Base-by-base conservation (phyloP, 345 rosid genomes). In the Litchi chinensis region DNA sequence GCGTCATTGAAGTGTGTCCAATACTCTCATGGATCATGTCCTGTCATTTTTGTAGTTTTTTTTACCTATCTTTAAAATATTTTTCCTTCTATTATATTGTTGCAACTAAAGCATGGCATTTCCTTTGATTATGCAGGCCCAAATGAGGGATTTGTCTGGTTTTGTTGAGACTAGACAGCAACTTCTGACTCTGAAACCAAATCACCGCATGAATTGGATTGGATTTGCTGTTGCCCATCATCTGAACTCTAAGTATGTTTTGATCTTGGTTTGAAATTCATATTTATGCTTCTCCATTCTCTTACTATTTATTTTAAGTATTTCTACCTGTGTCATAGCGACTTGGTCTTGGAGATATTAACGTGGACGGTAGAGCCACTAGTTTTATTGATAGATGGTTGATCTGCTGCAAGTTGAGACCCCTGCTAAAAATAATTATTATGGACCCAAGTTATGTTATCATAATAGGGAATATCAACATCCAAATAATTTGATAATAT, bases 181-280 rank as follows among this genome's bases (percentile, higher is more conserved):
- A 84, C 98, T 97, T 76, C 83, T 96, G 83, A 90, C 94, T 71
- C 80, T 97, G 83, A 97, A 97, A 82, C 98, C 99, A 77, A 97
- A 94, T 87, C 99, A 93, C 74, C 98, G 98, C 75, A 92, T 94
- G 98, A 97, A 97, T 80, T 97, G 99, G 99, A 97, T 97, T 81
- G 99, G 99, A 68, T 97, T 97, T 91, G 95, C 98, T 39, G 99
- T 97, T 82, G 88, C 99, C 80, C 97, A 97, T 73, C 98, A 97
- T 89, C 85, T 97, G 77, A 90, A 94, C 82, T 81, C 90, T 26
- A 89, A 97, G 99, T 97, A 90, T 70, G 88, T 28, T 81, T 76
- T 73, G 66, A 60, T 77, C 76, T 83, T 75, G 66, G 65, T 70
- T 62, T 62, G 56, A 65, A 50, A 1, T 0, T 21, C 52, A 41